These are phyloP conservation scores for Pulveroboletus sp. DNA, from an alignment of 768 basidiomycete species.

Conservation along the genomic window DNA sequence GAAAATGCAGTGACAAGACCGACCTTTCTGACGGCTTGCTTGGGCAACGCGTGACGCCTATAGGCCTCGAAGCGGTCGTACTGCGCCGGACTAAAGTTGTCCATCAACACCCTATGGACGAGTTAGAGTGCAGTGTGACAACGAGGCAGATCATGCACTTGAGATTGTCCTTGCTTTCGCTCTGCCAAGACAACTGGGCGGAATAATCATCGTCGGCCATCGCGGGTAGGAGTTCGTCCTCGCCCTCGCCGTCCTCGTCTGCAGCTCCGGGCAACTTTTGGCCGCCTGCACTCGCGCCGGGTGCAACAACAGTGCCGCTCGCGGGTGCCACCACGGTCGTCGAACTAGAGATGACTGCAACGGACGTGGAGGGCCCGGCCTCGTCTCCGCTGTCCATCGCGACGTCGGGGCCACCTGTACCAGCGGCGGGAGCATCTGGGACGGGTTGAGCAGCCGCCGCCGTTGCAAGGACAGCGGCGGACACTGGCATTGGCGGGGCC, in stretches of 20 bases:
- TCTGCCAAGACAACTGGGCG: conserved; percentile 77
- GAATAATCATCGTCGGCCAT: conserved; percentile 91
- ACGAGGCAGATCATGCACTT: conserved; percentile 45
- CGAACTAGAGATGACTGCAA: background rate
- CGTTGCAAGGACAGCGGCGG: background rate
- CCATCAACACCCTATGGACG: conserved; percentile 70
- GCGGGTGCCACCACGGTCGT: background rate
- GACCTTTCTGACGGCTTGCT: conserved; percentile 79
- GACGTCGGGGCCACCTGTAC: conserved; percentile 5
- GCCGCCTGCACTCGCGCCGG: background rate
- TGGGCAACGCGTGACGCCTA: conserved; percentile 75
- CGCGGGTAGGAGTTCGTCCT: conserved; percentile 74
- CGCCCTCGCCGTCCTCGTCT: conserved; percentile 62
- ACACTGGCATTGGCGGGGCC: conserved; percentile 8
- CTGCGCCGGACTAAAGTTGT: conserved; percentile 78
- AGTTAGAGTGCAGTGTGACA: conserved; percentile 5
- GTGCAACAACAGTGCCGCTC: background rate
- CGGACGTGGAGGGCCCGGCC: conserved; percentile 12
- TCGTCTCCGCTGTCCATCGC: conserved; percentile 21
- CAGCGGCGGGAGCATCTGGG: background rate
- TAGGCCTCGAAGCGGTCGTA: conserved; percentile 90
- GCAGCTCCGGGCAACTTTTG: conserved; percentile 13
- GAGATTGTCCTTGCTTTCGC: conserved; percentile 83
- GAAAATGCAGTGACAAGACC: conserved; percentile 1
- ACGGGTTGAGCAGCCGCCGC: conserved; percentile 9